Conservation (phyloP, 225 moss, liverwort and hornwort genomes). For the Climacium dendroides region DNA sequence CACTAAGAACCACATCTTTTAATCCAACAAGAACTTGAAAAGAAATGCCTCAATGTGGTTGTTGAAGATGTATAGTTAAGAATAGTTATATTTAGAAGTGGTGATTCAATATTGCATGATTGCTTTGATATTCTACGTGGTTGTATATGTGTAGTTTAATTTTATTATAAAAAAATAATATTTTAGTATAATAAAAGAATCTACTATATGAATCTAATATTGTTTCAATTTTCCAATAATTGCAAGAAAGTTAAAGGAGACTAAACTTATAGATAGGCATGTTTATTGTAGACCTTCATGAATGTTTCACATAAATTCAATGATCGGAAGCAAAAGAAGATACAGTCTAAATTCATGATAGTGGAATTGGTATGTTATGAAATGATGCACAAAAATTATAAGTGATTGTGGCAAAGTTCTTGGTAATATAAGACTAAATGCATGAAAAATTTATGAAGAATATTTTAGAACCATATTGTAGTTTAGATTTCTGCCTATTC, state of each 20-base stretch:
- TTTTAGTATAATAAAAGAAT: background rate
- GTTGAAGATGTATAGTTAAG: background rate
- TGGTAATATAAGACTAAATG: background rate
- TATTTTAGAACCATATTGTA: too few species aligned
- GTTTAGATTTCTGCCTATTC: too few species aligned
- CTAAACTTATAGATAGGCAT: background rate
- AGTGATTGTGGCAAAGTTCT: background rate
- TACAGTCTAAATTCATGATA: background rate
- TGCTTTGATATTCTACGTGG: background rate
- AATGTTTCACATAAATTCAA: background rate
- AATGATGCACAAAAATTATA: rapidly evolving
- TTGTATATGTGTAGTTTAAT: background rate
- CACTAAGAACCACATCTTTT: background rate
- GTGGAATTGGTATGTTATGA: background rate
- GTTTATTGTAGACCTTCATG: too few species aligned
- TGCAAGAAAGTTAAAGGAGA: background rate
- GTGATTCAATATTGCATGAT: background rate
- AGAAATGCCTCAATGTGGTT: background rate
- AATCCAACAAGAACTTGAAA: background rate
- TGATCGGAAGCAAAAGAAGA: background rate
- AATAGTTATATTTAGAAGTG: background rate
- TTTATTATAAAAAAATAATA: too few species aligned
- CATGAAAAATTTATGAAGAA: background rate
- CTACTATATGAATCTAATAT: background rate
- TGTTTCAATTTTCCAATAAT: background rate